Base-by-base conservation (phyloP, 2,329 filamentous ascomycete genomes). In the Xylaria sp. region DNA sequence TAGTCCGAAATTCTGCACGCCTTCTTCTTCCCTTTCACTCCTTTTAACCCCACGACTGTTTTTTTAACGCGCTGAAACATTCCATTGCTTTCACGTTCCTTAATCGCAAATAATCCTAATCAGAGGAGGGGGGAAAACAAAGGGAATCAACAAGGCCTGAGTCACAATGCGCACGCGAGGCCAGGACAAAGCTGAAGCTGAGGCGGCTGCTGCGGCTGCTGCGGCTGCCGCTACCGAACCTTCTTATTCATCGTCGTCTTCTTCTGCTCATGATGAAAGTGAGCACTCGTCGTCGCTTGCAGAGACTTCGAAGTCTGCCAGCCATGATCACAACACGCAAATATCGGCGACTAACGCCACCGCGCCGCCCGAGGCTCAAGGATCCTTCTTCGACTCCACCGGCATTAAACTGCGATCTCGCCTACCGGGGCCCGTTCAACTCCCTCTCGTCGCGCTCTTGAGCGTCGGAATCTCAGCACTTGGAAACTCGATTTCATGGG, bases 391-490 rank as follows among this genome's bases (percentile, higher is more conserved):
- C 10, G 59, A 49, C 7, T 48, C 19, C 35, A 30, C 60, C 11
- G 59, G 49, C 23, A 48, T 60, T n/a, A 61, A 55, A 44, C 48
- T 57, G 6, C 61, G 52, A 42, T 73, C 76, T 16, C 75, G 72
- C 65, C 68, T 85, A 23, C 81, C 82, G 2, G 61, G 61, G 8
- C 61, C 70, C 10, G 64, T 79, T n/a, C 78, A 79, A 59, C 84
- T 86, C 65, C 82, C 81, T 7, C 73, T 85, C 3, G 75, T 80
- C 18, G 76, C 80, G 8, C 69, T 79, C 18, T 70, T 85, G 65
- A 85, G 80, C 73, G 78, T 92, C 59, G 76, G 79, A 37, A 75
- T 91, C 59, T 88, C 86, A 64, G 80, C 83, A 13, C 68, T 86
- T 16, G 80, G 90, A 5, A 89, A 89, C 73, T 83, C 84, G 52